Conservation (phyloP, 2,329 filamentous ascomycete species). For the Monilinia aucupariae region DNA sequence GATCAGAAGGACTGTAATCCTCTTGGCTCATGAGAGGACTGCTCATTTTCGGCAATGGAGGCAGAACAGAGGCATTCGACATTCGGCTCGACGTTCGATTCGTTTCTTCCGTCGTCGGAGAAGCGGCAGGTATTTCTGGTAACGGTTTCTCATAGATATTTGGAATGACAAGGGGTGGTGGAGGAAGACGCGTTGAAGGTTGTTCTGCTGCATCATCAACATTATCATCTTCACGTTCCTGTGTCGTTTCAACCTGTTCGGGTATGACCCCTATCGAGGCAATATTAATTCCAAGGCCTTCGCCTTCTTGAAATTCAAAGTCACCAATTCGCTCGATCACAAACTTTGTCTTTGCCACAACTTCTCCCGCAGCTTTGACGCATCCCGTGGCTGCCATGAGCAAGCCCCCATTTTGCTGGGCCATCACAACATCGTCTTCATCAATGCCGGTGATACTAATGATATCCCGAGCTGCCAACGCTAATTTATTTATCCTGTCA, state of each 20-base stretch:
- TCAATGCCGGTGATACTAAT: conserved; percentile 63
- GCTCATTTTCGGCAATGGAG: conserved; percentile 53
- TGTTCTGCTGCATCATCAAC: conserved; percentile 11
- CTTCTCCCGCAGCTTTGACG: conserved; percentile 85
- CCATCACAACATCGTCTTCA: conserved; percentile 70
- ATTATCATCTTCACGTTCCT: conserved; percentile 31
- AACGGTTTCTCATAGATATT: conserved; percentile 58
- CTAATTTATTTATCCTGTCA: conserved; percentile 71
- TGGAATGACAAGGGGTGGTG: conserved; percentile 43
- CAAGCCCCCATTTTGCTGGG: conserved; percentile 70
- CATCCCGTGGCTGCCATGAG: conserved; percentile 78
- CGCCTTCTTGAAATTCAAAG: conserved; percentile 66
- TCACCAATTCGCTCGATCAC: conserved; percentile 86
- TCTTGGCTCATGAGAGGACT: conserved; percentile 46
- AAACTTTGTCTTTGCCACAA: conserved; percentile 77
- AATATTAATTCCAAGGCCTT: conserved; percentile 49
- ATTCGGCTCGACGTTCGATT: conserved; percentile 38
- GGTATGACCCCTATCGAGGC: conserved; percentile 35
- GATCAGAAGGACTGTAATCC: conserved; percentile 46
- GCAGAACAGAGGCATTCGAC: conserved; percentile 45
- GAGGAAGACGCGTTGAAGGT: conserved; percentile 39
- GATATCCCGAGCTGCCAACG: conserved; percentile 74
- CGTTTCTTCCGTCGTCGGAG: conserved; percentile 31
- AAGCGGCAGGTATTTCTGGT: conserved; percentile 52
- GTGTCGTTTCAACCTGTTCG: not conserved